Base-by-base conservation (phyloP, 2,329 filamentous ascomycete genomes). In the Monosporascus sp. region DNA sequence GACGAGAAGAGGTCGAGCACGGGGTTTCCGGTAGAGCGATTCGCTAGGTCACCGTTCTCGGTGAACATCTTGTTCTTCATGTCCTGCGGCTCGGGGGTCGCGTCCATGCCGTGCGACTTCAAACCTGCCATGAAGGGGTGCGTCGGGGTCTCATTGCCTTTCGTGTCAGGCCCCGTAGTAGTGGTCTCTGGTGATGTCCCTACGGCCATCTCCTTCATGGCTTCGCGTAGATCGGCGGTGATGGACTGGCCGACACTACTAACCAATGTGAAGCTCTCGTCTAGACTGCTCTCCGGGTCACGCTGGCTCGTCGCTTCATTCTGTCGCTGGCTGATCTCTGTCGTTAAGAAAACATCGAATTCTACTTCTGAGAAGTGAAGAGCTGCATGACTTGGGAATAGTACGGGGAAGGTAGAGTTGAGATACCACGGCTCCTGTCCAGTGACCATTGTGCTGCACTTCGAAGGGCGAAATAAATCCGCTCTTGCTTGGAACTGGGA, bases 1-100 rank as follows among this genome's bases (percentile, higher is more conserved):
- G 82, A 76, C 37, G 69, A 68, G 65, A 84, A 84, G 3, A 84
- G 68, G 58, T 84, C 78, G 5, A 83, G 71, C 0, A 84, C 66
- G 0, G 70, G 52, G 5, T 72, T 67, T 2, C 68, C 66, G 0
- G 77, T 78, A 1, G 77, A 78, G 11, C 69, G 62, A 56, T 74
- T 72, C 6, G 80, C 73, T 2, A 79, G 60, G 54, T 80, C 80
- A 3, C 52, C 59, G 52, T 84, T 83, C 37, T 78, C 72, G 0
- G 80, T 84, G n/a, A 73, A 60, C 65, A 77, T 77, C 64, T 74
- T 75, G 61, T 75, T 75, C 2, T 72, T 62, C 46, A 66, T 61
- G 35, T 65, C 24, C 6, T 15, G 7, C 8, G 8, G 20, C 47
- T 27, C 11, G 11, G 50, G 22, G 8, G 53, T 37, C 3, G 58